These are phyloP conservation scores for Elasticomyces elasticus DNA, from an alignment of 495 filamentous ascomycete species.

Conservation along the genomic window DNA sequence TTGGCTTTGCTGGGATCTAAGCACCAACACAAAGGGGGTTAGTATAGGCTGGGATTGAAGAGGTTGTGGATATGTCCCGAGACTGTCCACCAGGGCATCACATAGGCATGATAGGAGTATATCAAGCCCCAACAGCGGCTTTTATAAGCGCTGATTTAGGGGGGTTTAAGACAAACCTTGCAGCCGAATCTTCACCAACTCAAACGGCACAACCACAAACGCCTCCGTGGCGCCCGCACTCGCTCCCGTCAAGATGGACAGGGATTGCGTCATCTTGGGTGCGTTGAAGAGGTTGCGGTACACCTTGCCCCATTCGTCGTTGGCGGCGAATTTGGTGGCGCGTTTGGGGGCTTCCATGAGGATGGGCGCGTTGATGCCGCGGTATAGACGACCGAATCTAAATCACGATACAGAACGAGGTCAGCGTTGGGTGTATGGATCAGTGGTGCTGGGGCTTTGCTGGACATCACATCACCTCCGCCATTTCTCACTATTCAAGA, in stretches of 20 bases:
- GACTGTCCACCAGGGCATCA: no score
- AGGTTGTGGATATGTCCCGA: no score
- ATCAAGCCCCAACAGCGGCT: no score
- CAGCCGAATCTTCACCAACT: slow-evolving; percentile 91
- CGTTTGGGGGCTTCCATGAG: slow-evolving; percentile 98
- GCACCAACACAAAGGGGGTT: not conserved
- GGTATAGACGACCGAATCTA: slow-evolving; percentile 81
- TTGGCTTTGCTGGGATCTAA: slow-evolving; percentile 78
- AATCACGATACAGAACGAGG: no score
- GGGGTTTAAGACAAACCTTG: no score
- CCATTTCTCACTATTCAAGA: no score
- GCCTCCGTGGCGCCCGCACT: slow-evolving; percentile 91
- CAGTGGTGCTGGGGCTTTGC: no score
- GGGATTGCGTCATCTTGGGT: slow-evolving; percentile 75
- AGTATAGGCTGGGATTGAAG: not conserved
- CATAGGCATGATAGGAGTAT: no score
- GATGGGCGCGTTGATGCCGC: slow-evolving; percentile 91
- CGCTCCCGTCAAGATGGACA: slow-evolving; percentile 86
- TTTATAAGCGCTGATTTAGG: no score
- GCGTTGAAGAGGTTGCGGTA: slow-evolving; percentile 76
- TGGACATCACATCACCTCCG: no score
- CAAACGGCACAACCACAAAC: slow-evolving; percentile 90
- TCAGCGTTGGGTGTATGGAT: no score
- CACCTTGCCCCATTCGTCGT: slow-evolving; percentile 92
- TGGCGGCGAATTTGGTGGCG: slow-evolving; percentile 96